Evolutionary conservation across 1,284 basidiomycete species (phyloP).

Genomic region (Quambalaria eucalypti): DNA sequence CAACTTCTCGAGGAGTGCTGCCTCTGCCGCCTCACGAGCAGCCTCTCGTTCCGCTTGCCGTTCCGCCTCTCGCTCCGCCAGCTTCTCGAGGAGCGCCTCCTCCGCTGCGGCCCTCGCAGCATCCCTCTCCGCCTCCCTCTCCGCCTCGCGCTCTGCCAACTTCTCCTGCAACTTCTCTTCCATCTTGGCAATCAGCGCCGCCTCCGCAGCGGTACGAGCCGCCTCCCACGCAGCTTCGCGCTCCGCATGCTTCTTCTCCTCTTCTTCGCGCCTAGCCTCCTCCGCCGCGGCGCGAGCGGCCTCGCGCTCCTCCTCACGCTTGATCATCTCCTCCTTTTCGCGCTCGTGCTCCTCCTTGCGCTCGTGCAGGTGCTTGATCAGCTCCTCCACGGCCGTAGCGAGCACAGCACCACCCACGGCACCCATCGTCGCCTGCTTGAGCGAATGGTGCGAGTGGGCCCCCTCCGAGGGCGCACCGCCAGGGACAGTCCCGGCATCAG

Average conservation of each 20-base stretch:
- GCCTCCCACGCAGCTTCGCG: neutral
- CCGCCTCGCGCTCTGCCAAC: neutral
- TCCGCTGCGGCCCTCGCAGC: too few relatives aligned
- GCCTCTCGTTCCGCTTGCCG: neutral
- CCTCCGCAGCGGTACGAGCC: neutral
- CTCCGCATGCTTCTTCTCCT: slow-evolving; percentile 1
- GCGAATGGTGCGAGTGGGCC: neutral
- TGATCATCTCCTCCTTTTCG: slow-evolving; percentile 10
- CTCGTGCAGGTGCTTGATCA: slow-evolving; percentile 35
- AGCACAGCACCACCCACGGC: slow-evolving; percentile 16
- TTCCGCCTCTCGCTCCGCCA: slow-evolving; percentile 1
- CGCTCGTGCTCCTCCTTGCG: slow-evolving; percentile 27
- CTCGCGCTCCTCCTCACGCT: slow-evolving; percentile 5
- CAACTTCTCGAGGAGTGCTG: slow-evolving; percentile 7
- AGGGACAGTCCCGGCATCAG: neutral
- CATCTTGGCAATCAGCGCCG: slow-evolving; percentile 13
- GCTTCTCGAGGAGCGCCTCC: slow-evolving; percentile 8
- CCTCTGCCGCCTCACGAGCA: slow-evolving; percentile 14
- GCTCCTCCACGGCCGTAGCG: slow-evolving; percentile 35
- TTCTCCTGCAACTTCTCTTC: slow-evolving; percentile 6
- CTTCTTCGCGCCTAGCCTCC: slow-evolving; percentile 4
- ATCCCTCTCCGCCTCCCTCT: too few relatives aligned
- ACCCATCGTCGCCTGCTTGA: slow-evolving; percentile 2
- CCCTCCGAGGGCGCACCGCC: neutral
- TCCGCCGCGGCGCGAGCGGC: slow-evolving; percentile 8